phyloP scores from a whole-genome alignment of 306 rosid species.

The Quercus wislizeni region DNA sequence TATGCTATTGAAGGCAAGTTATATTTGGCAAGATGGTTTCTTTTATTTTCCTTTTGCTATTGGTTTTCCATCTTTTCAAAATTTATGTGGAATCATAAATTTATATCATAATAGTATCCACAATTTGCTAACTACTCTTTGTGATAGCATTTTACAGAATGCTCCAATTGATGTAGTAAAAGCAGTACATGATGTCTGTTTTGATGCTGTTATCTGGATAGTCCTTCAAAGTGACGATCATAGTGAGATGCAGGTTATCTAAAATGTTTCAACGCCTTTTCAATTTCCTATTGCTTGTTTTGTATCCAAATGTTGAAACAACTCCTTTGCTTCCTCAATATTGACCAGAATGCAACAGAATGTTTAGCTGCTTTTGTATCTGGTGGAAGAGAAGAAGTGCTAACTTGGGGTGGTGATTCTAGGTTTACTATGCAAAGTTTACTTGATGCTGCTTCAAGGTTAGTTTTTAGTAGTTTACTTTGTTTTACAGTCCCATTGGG shows the following conservation, averaged over 20 bases:
- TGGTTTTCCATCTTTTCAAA: slow-evolving; percentile 7
- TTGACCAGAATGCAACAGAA: slow-evolving; percentile 86
- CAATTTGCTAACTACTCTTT: slow-evolving; percentile 34
- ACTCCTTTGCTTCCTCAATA: slow-evolving; percentile 23
- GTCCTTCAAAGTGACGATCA: slow-evolving; percentile 82
- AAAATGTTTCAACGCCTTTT: background rate
- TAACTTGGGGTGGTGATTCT: slow-evolving; percentile 75
- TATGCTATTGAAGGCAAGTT: slow-evolving; percentile 90
- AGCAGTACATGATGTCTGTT: slow-evolving; percentile 75
- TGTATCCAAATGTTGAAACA: slow-evolving; percentile 1
- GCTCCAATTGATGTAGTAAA: slow-evolving; percentile 72
- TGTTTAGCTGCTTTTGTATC: slow-evolving; percentile 84
- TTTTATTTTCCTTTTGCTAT: background rate
- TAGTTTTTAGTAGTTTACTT: slow-evolving; percentile 4
- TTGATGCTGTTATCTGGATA: slow-evolving; percentile 55
- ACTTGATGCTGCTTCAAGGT: slow-evolving; percentile 92
- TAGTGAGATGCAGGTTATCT: slow-evolving; percentile 88
- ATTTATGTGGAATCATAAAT: slow-evolving; percentile 11
- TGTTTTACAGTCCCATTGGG: background rate
- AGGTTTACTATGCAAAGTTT: slow-evolving; percentile 72
- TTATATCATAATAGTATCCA: slow-evolving; percentile 1
- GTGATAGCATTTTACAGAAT: slow-evolving; percentile 64
- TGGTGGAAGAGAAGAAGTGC: slow-evolving; percentile 70
- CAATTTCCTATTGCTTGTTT: background rate
- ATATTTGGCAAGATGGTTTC: slow-evolving; percentile 22